A percentile compares a stretch with the other conserved stretches of the same genome.
Evolutionary conservation across 768 basidiomycete genomes (phyloP).

Genomic region (Pisolithus sp.): DNA sequence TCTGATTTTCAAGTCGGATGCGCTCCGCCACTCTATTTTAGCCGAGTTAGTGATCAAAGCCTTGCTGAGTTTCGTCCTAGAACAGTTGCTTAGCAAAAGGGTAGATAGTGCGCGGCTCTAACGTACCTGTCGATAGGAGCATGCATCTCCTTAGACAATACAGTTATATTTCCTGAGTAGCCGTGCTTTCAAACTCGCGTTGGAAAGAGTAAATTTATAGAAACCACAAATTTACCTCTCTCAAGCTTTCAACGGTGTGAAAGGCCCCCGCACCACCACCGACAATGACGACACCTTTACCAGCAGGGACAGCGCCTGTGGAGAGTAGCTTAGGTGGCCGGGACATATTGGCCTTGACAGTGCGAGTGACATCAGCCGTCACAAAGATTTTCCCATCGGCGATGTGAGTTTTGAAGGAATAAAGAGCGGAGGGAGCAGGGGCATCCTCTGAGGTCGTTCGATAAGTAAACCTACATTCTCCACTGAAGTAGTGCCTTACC

Average conservation of each 20-base stretch:
- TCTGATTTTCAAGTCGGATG: slow-evolving; percentile 71
- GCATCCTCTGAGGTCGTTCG: slow-evolving; percentile 63
- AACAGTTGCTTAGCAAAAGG: not conserved
- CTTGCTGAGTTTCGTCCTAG: slow-evolving; percentile 85
- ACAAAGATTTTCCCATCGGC: slow-evolving; percentile 72
- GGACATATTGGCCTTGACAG: slow-evolving; percentile 59
- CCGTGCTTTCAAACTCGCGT: slow-evolving; percentile 48
- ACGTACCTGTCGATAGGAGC: slow-evolving; percentile 77
- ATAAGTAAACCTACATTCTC: not conserved
- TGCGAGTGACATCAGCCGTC: slow-evolving; percentile 57
- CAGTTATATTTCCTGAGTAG: slow-evolving; percentile 68
- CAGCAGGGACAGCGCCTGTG: slow-evolving; percentile 38
- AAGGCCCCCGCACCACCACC: slow-evolving; percentile 82
- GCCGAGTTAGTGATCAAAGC: slow-evolving; percentile 68
- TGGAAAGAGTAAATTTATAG: not conserved
- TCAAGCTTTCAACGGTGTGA: slow-evolving; percentile 70
- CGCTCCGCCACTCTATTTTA: slow-evolving; percentile 70
- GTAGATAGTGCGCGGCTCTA: not conserved
- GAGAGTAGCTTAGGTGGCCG: slow-evolving; percentile 53
- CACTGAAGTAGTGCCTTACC: slow-evolving; percentile 34
- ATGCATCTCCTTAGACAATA: slow-evolving; percentile 74
- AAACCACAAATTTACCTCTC: slow-evolving; percentile 48
- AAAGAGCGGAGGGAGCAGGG: slow-evolving; percentile 74
- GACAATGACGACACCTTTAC: slow-evolving; percentile 71
- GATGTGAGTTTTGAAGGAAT: slow-evolving; percentile 67